Evolutionary conservation across 1,284 basidiomycete genomes (phyloP), one percentile per base, ranked within the genome.

Genomic region (Cutaneotrichosporon cyanovorans): DNA sequence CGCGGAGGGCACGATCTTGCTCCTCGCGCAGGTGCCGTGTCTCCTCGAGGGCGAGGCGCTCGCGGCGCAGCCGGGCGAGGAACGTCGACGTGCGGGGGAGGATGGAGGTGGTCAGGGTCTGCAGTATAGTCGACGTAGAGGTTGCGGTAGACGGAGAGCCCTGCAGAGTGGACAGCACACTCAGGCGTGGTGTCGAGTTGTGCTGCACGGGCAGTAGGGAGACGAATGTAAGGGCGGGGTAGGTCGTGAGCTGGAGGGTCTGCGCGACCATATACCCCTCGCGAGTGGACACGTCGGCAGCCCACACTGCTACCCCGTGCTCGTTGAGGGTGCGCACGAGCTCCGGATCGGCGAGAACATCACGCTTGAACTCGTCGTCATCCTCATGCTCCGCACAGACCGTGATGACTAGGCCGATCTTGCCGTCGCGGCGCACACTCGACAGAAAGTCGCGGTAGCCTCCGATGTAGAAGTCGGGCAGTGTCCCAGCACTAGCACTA

Each of bases 351-450:
- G 84, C 83, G 15, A 96, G 75, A 0, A 88, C 87, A 11, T 79
- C 78, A 51, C 85, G 87, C 71, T 91, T 91, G 74, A 96, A 96
- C 55, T 82, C 82, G 1, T 81, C 75, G 33, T 85, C 85, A 59
- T 92, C 83, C 61, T 93, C 87, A 59, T 97, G 91, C 61, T 95
- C 90, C 31, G 82, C 81, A 60, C 86, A 89, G 40, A 90, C 82
- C n/a, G 97, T 75, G 1, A 96, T 71, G 1, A 92, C 78, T 58
- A 87, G 85, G 0, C 84, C 83, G 38, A 95, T 77, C 66, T 79
- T 80, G 20, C 79, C 73, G 38, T 92, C 83, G 42, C 76, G 78
- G 63, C 88, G 79, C 49, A 87, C 84, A 15, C 69, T 64, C 39
- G 79, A 77, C 50, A 93, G 71, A 35, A 84, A 84, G 7, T 84